Base-by-base conservation (phyloP, 2,329 filamentous ascomycete genomes). In the Domatiomyces globalis region DNA sequence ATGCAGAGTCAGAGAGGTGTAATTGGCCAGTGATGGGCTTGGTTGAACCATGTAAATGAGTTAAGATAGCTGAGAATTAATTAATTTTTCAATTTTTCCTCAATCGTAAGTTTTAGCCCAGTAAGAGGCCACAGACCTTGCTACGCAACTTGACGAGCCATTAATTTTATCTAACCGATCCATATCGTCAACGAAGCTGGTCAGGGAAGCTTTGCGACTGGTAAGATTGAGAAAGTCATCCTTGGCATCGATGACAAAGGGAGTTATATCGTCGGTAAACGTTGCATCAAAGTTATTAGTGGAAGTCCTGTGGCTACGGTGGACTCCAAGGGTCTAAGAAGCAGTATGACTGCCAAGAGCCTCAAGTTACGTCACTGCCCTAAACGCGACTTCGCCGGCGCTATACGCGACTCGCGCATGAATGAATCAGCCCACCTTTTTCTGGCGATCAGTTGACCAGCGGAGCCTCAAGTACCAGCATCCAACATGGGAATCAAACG, bases 401-500 rank as follows among this genome's bases (percentile, higher is more conserved):
- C 22, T 6, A 18, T 27, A 27, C 43, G 43, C 19, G 18, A 25
- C 22, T 25, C 22, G 22, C 22, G 22, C 22, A n/a, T 25, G 22
- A 6, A 25, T 25, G 22, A 25, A 25, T 45, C n/a, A 5, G 18
- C 19, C 43, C 4, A 19, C 43, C 43, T 8, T 45, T 45, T 45
- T 19, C 43, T 15, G 8, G 18, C 39, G 3, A n/a, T n/a, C 39
- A 43, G 15, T 43, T 43, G 15, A n/a, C 39, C 18, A 10, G 19
- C 43, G 22, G 10, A 5, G 7, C n/a, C 43, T 10, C 43, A 45
- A 39, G 33, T 15, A 39, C 12, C 25, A 46, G 18, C 17, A n/a
- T 20, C 20, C 22, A 67, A 53, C 2, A 75, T 75, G 72, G 72
- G 72, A 63, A 75, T 75, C 54, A 75, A 75, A 63, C 69, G 72